Evolutionary conservation across 768 basidiomycete genomes (phyloP), one percentile per base, ranked within the genome.

Genomic region (Suillus tomentosus): DNA sequence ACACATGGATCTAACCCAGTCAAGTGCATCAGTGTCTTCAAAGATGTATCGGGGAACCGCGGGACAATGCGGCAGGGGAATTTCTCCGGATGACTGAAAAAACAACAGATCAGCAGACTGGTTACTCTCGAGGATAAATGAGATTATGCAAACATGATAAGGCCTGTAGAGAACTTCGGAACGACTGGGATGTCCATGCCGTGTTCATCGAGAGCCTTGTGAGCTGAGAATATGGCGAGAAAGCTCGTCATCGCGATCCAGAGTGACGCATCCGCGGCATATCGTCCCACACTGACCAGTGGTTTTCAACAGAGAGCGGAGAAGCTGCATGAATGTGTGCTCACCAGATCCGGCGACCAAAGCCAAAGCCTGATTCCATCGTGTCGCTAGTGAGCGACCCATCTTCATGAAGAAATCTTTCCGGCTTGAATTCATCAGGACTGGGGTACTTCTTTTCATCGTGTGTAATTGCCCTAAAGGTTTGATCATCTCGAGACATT

Each of bases 61-160:
- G n/a, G 45, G 45, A 47, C 45, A 47, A 47, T n/a, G 45, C 45
- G n/a, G n/a, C 45, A 47, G 10, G 45, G 45, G n/a, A 47, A 47
- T 11, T 10, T 47, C 45, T 47, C 45, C n/a, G n/a, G 45, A 47
- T 47, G 45, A n/a, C 45, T 47, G 10, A n/a, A 47, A 47, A 10
- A n/a, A 47, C 40, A 10, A n/a, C 4, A 47, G 9, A 47, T 47
- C 45, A 47, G n/a, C 45, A 2, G 45, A 47, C 43, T n/a, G n/a
- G 31, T 31, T 37, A 37, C n/a, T n/a, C 10, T 11, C 3, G n/a
- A 0, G 45, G 2, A 45, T 47, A n/a, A 11, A n/a, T 11, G n/a
- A 42, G 42, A 47, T n/a, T 47, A 19, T 47, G 10, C 45, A 47
- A 47, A 47, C 45, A 47, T n/a, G 2, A 10, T 11, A 19, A 47